phyloP scores from a whole-genome alignment of 129 eudicot genomes.

The Artemisia annua region DNA sequence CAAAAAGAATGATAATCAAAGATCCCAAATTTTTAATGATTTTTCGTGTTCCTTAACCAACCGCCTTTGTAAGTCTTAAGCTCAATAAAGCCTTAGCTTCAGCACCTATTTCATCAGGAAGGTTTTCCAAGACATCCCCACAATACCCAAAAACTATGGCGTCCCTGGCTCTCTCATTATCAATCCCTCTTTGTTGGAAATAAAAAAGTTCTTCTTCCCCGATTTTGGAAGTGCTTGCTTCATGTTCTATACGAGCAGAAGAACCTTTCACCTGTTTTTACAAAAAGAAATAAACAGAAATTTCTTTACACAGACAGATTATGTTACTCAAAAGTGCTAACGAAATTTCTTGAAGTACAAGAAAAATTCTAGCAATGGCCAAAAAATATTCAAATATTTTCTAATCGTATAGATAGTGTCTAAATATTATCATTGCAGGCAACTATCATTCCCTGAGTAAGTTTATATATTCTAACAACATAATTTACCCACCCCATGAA shows the following conservation, averaged over 20 bases:
- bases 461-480: not conserved
- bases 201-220: conserved; percentile 96
- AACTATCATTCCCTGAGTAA: not conserved
- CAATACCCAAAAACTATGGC: conserved; percentile 98
- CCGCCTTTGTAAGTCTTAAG: conserved; percentile 92
- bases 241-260: conserved; percentile 82
- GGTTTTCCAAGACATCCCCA: conserved; percentile 87
- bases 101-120: conserved; percentile 94
- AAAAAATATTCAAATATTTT: not conserved
- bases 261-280: conserved; percentile 70
- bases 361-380: not conserved
- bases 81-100: conserved; percentile 98
- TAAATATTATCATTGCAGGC: not conserved
- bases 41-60: conserved; percentile 52
- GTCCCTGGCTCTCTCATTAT: conserved; percentile 93
- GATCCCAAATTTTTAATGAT: conserved; percentile 9
- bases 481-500: not conserved
- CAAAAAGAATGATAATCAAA: not conserved
- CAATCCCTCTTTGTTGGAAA: conserved; percentile 96
- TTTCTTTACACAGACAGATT: not conserved
- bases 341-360: not conserved
- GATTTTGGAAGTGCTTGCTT: conserved; percentile 94
- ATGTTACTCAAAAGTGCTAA: not conserved
- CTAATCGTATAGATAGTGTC: not conserved
- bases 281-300: not conserved